phyloP scores from a whole-genome alignment of 2,329 filamentous ascomycete genomes.

The Aureobasidium leucospermi region DNA sequence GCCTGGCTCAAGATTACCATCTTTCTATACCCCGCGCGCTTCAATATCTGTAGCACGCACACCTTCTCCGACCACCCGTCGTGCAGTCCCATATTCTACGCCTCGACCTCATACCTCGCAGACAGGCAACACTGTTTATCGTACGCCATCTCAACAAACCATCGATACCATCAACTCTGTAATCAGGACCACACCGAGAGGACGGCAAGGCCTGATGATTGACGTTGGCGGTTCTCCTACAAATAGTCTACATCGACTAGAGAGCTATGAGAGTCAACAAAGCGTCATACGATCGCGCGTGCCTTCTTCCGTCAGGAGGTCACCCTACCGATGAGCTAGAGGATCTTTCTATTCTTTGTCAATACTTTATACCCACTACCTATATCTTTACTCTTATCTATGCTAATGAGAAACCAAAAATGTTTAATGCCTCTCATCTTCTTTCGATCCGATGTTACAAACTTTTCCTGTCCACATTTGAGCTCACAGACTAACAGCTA shows the following conservation, averaged over 20 bases:
- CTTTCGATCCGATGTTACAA: no score
- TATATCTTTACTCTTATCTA: background rate
- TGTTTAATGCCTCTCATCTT: background rate
- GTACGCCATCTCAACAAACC: slow-evolving; percentile 2
- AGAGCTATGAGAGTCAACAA: background rate
- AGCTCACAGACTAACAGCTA: no score
- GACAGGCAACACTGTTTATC: background rate
- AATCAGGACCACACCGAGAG: background rate
- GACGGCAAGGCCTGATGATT: background rate
- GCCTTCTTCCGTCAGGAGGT: background rate
- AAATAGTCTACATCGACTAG: background rate
- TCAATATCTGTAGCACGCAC: slow-evolving; percentile 4
- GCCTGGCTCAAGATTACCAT: background rate
- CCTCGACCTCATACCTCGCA: background rate
- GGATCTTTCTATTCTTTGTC: background rate
- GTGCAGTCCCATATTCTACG: background rate
- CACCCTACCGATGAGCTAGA: background rate
- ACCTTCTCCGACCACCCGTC: background rate
- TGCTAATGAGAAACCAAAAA: background rate
- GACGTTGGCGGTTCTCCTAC: background rate
- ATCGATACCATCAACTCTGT: background rate
- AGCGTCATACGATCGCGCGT: background rate
- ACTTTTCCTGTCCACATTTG: no score
- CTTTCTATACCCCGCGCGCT: slow-evolving; percentile 10
- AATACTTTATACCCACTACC: background rate